Conservation (phyloP, 2,329 filamentous ascomycete species). For the Alternaria infectoria region DNA sequence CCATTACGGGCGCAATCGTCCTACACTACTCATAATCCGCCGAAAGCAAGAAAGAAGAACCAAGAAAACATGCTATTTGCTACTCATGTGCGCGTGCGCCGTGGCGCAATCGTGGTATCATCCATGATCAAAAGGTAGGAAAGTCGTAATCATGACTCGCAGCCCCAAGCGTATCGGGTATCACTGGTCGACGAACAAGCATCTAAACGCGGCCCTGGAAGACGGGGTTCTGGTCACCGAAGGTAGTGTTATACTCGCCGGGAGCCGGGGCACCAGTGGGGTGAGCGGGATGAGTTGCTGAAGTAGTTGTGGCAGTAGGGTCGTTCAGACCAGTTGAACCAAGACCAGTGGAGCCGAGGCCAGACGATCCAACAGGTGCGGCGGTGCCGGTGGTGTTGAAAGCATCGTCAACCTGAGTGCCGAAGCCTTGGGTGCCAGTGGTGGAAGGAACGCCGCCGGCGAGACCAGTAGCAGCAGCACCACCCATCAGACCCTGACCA, state of each 20-base stretch:
- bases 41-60: conserved; percentile 11
- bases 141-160: conserved; percentile 27
- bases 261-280: conserved; percentile 17
- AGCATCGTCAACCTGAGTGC: conserved; percentile 55
- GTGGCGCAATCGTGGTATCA: conserved; percentile 42
- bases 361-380: conserved; percentile 9
- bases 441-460: conserved; percentile 11
- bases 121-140: conserved; percentile 32
- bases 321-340: conserved; percentile 7
- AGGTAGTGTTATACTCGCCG: conserved; percentile 44
- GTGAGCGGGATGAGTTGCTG: conserved; percentile 10
- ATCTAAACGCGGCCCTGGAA: conserved; percentile 46
- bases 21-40: neutral
- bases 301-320: conserved; percentile 11
- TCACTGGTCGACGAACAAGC: conserved; percentile 6
- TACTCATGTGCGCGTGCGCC: conserved; percentile 26
- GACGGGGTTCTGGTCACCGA: conserved; percentile 54
- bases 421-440: conserved; percentile 40
- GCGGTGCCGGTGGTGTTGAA: conserved; percentile 38
- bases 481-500: conserved; percentile 18
- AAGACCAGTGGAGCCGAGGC: conserved; percentile 9
- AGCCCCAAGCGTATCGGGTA: conserved; percentile 11
- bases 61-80: conserved; percentile 14
- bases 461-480: conserved; percentile 17
- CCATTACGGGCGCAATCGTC: conserved; percentile 19